Percentiles rank a stretch among this genome's conserved stretches.
Evolutionary conservation across 1,284 basidiomycete species (phyloP).

Genomic region (Leccinum fallax): DNA sequence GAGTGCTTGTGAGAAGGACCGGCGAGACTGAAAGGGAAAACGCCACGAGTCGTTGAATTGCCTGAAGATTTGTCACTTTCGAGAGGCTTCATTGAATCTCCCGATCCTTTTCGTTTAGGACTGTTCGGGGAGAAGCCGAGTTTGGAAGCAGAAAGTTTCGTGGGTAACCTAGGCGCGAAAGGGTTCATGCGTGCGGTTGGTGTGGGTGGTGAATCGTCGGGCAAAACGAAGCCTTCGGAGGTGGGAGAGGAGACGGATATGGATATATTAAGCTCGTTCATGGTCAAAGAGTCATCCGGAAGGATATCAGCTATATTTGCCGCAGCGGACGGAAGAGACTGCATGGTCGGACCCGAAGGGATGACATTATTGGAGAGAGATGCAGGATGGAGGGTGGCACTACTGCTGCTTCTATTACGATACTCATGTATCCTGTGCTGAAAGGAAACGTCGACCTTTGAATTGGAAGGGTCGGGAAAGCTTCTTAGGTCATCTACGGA

Average conservation of each 20-base stretch:
- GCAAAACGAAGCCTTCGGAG: slow-evolving; percentile 24
- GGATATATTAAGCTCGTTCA: slow-evolving; percentile 35
- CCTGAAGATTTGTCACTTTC: slow-evolving; percentile 31
- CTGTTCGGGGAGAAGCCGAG: slow-evolving; percentile 44
- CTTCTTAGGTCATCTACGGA: slow-evolving; percentile 77
- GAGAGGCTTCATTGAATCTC: slow-evolving; percentile 33
- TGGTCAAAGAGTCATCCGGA: slow-evolving; percentile 20
- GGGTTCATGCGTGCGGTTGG: slow-evolving; percentile 45
- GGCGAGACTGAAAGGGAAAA: slow-evolving; percentile 37
- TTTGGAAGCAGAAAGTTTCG: slow-evolving; percentile 60
- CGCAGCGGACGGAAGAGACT: slow-evolving; percentile 50
- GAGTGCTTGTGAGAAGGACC: slow-evolving; percentile 36
- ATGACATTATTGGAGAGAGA: slow-evolving; percentile 29
- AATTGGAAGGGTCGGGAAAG: slow-evolving; percentile 45
- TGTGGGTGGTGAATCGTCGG: slow-evolving; percentile 27
- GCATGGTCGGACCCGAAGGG: slow-evolving; percentile 38
- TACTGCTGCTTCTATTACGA: slow-evolving; percentile 48
- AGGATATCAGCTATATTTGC: slow-evolving; percentile 22
- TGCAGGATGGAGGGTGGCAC: slow-evolving; percentile 36
- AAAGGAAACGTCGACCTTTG: slow-evolving; percentile 53
- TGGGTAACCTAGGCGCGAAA: slow-evolving; percentile 70
- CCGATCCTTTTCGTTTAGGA: slow-evolving; percentile 57
- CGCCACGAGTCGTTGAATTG: slow-evolving; percentile 27
- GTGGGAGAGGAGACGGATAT: slow-evolving; percentile 40
- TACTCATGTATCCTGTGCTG: slow-evolving; percentile 66